These are phyloP conservation scores for Pachyrhizus erosus DNA, from an alignment of 306 rosid genomes.

Conservation along the genomic window DNA sequence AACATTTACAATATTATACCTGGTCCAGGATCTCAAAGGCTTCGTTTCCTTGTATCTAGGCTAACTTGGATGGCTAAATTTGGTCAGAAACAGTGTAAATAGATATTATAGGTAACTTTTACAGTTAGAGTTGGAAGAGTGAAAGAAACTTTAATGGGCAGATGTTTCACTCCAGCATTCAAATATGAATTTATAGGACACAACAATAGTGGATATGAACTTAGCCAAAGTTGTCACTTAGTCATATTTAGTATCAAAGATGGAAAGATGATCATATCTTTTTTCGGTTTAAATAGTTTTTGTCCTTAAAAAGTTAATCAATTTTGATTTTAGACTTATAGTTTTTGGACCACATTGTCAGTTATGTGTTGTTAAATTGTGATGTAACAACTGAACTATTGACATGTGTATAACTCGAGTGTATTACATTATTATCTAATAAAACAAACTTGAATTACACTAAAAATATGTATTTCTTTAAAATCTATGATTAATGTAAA, in stretches of 20 bases:
- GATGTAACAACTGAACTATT: neutral
- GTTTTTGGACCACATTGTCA: neutral
- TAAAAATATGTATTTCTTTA: neutral
- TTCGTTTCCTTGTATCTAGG: slow-evolving; percentile 59
- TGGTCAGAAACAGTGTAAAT: slow-evolving; percentile 69
- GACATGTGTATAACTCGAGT: neutral
- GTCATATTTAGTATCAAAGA: slow-evolving; percentile 3
- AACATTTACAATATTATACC: slow-evolving; percentile 63
- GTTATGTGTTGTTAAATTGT: neutral
- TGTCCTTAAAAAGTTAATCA: neutral
- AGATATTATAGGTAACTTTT: slow-evolving; percentile 42
- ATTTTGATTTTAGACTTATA: neutral
- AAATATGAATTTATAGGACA: neutral
- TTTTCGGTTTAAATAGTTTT: neutral
- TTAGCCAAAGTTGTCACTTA: slow-evolving; percentile 24
- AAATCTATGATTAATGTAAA: neutral
- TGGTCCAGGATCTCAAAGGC: slow-evolving; percentile 70
- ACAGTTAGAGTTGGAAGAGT: slow-evolving; percentile 32
- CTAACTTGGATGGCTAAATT: slow-evolving; percentile 46
- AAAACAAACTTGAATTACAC: no score
- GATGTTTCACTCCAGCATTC: slow-evolving; percentile 13
- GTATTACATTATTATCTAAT: neutral
- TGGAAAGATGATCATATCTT: slow-evolving; percentile 30
- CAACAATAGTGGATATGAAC: slow-evolving; percentile 13
- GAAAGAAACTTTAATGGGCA: slow-evolving; percentile 8